Percentiles rank a stretch among this genome's conserved stretches.
Evolutionary conservation across 2,329 filamentous ascomycete species (phyloP).

Genomic region (Colletotrichum costaricense): DNA sequence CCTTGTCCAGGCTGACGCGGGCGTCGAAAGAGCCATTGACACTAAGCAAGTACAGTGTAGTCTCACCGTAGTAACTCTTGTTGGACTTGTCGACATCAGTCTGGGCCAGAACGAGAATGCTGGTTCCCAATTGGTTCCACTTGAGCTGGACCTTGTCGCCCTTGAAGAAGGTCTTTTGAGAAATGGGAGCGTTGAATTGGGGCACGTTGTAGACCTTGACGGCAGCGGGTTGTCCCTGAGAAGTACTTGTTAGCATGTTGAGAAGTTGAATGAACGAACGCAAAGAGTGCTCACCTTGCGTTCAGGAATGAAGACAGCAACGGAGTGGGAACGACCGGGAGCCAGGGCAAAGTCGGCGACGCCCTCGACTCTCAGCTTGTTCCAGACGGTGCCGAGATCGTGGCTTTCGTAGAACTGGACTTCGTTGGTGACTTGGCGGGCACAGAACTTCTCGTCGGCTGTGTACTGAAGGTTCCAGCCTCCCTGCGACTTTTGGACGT

Average conservation of each 20-base stretch:
- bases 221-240: conserved; percentile 87
- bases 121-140: conserved; percentile 95
- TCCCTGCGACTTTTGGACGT: conserved; percentile 95
- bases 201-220: conserved; percentile 97
- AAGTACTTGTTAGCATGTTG: conserved; percentile 19
- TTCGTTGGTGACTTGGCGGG: conserved; percentile 94
- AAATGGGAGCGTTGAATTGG: conserved; percentile 83
- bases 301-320: conserved; percentile 95
- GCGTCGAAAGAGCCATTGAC: conserved; percentile 93
- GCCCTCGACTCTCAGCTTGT: conserved; percentile 93
- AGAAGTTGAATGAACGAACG: neutral
- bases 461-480: conserved; percentile 99
- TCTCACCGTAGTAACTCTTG: conserved; percentile 99
- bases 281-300: conserved; percentile 75
- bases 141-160: conserved; percentile 98
- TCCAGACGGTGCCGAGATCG: conserved; percentile 89
- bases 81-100: conserved; percentile 98
- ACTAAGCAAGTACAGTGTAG: conserved; percentile 93
- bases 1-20: conserved; percentile 91
- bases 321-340: conserved; percentile 88
- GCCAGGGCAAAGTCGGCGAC: conserved; percentile 90
- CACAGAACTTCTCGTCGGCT: conserved; percentile 91
- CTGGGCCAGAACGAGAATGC: conserved; percentile 92
- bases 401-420: conserved; percentile 96
- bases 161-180: conserved; percentile 99